A percentile compares a stretch with the other conserved stretches of the same genome.
Conservation (phyloP, 169 alveolate species). For the Babesia microti region DNA sequence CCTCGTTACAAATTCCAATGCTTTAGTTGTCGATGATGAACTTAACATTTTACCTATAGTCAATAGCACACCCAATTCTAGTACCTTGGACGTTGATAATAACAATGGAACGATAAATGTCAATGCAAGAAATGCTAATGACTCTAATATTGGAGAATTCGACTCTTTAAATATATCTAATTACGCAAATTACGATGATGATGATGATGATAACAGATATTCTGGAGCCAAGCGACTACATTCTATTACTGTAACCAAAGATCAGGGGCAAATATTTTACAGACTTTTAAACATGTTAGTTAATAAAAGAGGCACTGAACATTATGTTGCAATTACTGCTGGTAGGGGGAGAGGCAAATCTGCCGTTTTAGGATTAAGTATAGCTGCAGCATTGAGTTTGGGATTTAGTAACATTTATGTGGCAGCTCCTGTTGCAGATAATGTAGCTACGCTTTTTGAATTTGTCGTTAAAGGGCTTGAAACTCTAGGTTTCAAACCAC, state of each 20-base stretch:
- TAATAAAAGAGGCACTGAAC: slow-evolving; percentile 29
- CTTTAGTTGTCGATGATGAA: slow-evolving; percentile 96
- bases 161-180: slow-evolving; percentile 12
- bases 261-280: slow-evolving; percentile 31
- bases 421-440: slow-evolving; percentile 98
- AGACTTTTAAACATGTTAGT: slow-evolving; percentile 12
- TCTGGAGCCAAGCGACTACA: slow-evolving; percentile 29
- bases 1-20: slow-evolving; percentile 68
- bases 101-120: slow-evolving; percentile 22
- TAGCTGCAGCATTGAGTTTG: slow-evolving; percentile 82
- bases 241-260: slow-evolving; percentile 33
- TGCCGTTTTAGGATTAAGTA: slow-evolving; percentile 92
- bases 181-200: slow-evolving; percentile 14
- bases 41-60: slow-evolving; percentile 91
- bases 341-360: slow-evolving; percentile 99
- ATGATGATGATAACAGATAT: slow-evolving; percentile 23
- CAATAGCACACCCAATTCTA: too few relatives aligned
- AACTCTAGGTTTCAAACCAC: slow-evolving; percentile 81
- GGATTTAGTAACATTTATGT: slow-evolving; percentile 87
- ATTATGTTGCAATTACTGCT: slow-evolving; percentile 86
- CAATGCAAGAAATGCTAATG: slow-evolving; percentile 4
- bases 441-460: slow-evolving; percentile 90
- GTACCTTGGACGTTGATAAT: too few relatives aligned
- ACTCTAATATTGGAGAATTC: slow-evolving; percentile 16
- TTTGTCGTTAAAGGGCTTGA: slow-evolving; percentile 89